Conservation (phyloP, 2,329 filamentous ascomycete genomes). For the Cladosporium austrohemisphaericum region DNA sequence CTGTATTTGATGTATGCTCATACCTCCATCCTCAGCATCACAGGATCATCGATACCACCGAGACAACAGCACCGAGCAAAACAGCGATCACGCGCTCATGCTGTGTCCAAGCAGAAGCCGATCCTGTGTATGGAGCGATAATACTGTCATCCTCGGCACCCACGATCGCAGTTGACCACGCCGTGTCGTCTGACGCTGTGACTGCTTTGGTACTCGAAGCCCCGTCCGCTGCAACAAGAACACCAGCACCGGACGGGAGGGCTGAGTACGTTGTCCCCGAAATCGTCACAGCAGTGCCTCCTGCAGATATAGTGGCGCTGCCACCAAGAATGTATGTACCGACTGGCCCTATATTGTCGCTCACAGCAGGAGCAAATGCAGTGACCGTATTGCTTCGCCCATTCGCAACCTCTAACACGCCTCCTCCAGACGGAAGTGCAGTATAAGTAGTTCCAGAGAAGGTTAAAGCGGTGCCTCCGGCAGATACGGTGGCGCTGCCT, state of each 20-base stretch:
- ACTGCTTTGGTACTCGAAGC: too few relatives aligned
- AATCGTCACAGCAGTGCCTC: background rate
- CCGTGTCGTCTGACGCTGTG: too few relatives aligned
- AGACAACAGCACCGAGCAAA: too few relatives aligned
- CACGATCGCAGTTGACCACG: too few relatives aligned
- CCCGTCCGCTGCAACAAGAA: background rate
- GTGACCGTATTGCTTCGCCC: background rate
- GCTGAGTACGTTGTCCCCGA: conserved; percentile 2
- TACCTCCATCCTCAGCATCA: too few relatives aligned
- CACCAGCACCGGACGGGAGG: background rate
- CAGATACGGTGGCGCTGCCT: background rate
- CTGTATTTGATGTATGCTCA: too few relatives aligned
- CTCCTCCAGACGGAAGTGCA: background rate
- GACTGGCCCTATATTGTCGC: too few relatives aligned
- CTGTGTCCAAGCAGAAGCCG: too few relatives aligned
- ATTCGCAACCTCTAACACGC: background rate
- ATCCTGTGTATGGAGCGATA: too few relatives aligned
- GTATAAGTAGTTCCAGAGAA: background rate
- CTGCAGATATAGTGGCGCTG: background rate
- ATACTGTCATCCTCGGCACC: too few relatives aligned
- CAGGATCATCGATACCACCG: too few relatives aligned
- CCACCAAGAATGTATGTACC: background rate
- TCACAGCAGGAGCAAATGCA: background rate
- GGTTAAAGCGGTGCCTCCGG: background rate
- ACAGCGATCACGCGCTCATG: too few relatives aligned